phyloP scores from a whole-genome alignment of 305 asterid species.

The Caryopteris hybrid region DNA sequence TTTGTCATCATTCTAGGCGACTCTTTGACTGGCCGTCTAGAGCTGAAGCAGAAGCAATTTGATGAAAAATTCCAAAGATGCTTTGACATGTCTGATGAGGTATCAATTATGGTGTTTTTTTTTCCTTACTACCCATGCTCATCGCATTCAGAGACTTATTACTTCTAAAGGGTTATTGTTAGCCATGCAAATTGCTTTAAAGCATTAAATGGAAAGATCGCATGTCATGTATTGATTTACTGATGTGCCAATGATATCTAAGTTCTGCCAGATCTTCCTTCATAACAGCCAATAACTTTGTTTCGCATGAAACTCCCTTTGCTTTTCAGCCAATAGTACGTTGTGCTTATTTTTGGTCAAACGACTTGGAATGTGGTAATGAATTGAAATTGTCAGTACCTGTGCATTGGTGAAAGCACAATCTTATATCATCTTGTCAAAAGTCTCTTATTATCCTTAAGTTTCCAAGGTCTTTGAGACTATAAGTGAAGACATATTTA shows the following conservation, averaged over 20 bases:
- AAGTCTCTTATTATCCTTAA: not conserved
- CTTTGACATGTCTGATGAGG: constrained; percentile 74
- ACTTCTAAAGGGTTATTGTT: not conserved
- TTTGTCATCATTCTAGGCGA: constrained; percentile 48
- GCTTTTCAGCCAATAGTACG: not conserved
- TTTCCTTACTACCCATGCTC: constrained; percentile 5
- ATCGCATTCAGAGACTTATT: not conserved
- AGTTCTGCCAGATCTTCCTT: constrained; percentile 7
- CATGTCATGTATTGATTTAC: constrained; percentile 9
- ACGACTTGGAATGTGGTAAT: constrained; percentile 8
- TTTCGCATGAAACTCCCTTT: constrained; percentile 13
- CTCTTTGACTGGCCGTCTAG: constrained; percentile 53
- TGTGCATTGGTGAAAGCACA: not conserved
- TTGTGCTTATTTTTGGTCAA: not conserved
- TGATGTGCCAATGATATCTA: not conserved
- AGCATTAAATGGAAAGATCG: constrained; percentile 2
- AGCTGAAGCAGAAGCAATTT: constrained; percentile 67
- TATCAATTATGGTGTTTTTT: constrained; percentile 23
- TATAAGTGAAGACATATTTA: not conserved
- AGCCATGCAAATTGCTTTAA: constrained; percentile 2
- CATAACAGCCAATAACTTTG: not conserved
- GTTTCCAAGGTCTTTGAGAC: constrained; percentile 1
- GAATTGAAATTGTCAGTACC: not conserved
- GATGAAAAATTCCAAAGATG: constrained; percentile 58
- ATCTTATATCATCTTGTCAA: constrained; percentile 9